Base-by-base conservation (phyloP, 768 basidiomycete genomes). In the Agrocybe pediades region DNA sequence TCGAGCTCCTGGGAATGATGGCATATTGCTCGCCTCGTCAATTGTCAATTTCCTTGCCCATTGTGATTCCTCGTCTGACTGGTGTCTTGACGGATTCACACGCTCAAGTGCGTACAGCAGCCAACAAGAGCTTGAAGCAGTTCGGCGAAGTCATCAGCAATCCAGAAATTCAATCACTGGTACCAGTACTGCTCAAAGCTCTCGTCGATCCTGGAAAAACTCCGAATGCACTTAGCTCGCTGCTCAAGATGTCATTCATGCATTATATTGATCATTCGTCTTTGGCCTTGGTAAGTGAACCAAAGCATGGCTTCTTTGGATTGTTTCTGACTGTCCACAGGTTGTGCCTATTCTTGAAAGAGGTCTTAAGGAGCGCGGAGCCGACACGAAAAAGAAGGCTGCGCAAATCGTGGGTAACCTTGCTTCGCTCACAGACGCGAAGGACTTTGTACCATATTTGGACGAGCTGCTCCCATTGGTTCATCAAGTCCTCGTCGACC, bases 131-230 rank as follows among this genome's bases (percentile, higher is more conserved):
- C 69, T 73, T 99, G 71, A 98, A 98, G 70, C 90, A 92, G 66
- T 98, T 99, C 67, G 97, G 97, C 26, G 97, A 98, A 71, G 97
- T 99, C 51, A 95, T 98, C 65, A 94, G 81, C 70, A 99, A 98
- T 64, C 97, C 97, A 0, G 97, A 99, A 72, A 93, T 98, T 55
- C 92, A 96, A 67, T 84, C 85, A 7, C 78, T 99, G 55, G 93
- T 95, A 16, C 91, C 90, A 6, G 80, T 88, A 9, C 83, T 98
- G 57, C 83, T 98, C 62, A 98, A 94, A 68, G 97, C 97, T 0
- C 79, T 99, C 57, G 94, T 96, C 25, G 96, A 99, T 70, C 97
- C 97, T 7, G 83, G 83, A 0, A 97, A 94, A 74, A 98, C 92
- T 3, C 81, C 89, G 13, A 86, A 79, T 60, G 97, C 95, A 0